These are phyloP conservation scores for Thinopyrum elongatum DNA, from an alignment of 176 grass and related monocot genomes.

Conservation along the genomic window DNA sequence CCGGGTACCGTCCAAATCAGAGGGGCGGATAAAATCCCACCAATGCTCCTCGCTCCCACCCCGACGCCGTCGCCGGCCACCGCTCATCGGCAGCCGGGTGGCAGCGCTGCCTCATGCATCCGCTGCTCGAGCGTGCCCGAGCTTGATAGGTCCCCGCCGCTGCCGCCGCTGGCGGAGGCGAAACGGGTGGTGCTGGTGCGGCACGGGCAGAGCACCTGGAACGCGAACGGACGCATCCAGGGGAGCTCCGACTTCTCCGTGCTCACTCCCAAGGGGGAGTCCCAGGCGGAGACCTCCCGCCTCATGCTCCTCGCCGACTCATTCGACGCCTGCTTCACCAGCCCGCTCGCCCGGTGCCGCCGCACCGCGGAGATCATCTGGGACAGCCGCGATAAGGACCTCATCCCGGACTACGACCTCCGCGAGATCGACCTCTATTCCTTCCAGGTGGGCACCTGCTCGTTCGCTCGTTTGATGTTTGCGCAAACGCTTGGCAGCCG, in stretches of 20 bases:
- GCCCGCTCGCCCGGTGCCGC: constrained; percentile 75
- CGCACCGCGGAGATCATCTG: constrained; percentile 95
- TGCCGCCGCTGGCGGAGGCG: constrained; percentile 46
- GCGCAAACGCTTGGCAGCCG: not conserved
- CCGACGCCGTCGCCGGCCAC: constrained; percentile 2
- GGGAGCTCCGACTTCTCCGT: constrained; percentile 83
- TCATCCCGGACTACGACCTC: constrained; percentile 70
- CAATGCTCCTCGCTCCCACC: constrained; percentile 31
- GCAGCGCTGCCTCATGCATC: not conserved
- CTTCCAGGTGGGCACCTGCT: constrained; percentile 54
- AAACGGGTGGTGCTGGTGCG: constrained; percentile 93
- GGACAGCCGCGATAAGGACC: constrained; percentile 45
- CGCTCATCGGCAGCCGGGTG: not conserved
- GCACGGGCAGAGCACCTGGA: constrained; percentile 99
- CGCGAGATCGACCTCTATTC: constrained; percentile 97
- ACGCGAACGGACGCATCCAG: constrained; percentile 92
- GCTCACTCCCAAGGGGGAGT: constrained; percentile 85
- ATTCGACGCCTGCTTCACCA: constrained; percentile 93
- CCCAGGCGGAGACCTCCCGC: constrained; percentile 87
- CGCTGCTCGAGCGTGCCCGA: constrained; percentile 56
- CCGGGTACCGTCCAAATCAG: not conserved
- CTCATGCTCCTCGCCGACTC: constrained; percentile 78
- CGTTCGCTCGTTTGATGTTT: not conserved
- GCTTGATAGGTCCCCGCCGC: constrained; percentile 4
- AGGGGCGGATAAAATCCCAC: not conserved